A percentile compares a stretch with the other conserved stretches of the same genome.
Conservation (phyloP, 2,329 filamentous ascomycete species). For the Mollisia scopiformis region DNA sequence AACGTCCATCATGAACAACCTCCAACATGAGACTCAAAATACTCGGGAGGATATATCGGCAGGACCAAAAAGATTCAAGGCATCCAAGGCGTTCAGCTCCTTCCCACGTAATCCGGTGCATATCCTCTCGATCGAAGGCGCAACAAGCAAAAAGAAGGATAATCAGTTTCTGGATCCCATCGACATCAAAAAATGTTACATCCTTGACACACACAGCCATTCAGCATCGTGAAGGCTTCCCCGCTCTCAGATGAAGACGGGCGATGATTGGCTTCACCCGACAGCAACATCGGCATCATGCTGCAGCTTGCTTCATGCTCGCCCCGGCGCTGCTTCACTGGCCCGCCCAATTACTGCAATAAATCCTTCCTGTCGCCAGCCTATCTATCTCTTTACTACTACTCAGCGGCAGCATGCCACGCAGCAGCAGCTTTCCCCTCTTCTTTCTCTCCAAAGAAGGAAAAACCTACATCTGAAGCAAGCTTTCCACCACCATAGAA, state of each 20-base stretch:
- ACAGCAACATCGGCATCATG: slow-evolving; percentile 27
- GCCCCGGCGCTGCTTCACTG: slow-evolving; percentile 20
- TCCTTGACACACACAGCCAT: slow-evolving; percentile 32
- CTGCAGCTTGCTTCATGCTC: slow-evolving; percentile 26
- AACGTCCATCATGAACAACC: background rate
- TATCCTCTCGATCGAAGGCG: slow-evolving; percentile 6
- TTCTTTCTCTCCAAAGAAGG: slow-evolving; percentile 1
- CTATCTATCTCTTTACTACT: slow-evolving; percentile 7
- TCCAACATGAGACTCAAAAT: background rate
- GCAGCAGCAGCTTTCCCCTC: slow-evolving; percentile 9
- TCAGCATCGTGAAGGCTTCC: slow-evolving; percentile 19
- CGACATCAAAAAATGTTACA: slow-evolving; percentile 16
- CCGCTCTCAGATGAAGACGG: slow-evolving; percentile 23
- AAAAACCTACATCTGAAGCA: slow-evolving; percentile 8
- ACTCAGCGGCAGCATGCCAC: slow-evolving; percentile 20
- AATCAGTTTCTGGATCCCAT: slow-evolving; percentile 18
- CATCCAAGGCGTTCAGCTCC: slow-evolving; percentile 3
- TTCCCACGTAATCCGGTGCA: slow-evolving; percentile 2
- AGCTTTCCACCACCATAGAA: background rate
- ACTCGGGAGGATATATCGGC: background rate
- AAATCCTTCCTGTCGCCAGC: slow-evolving; percentile 16
- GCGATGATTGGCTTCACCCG: slow-evolving; percentile 27
- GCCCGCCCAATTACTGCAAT: slow-evolving; percentile 9
- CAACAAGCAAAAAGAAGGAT: slow-evolving; percentile 14
- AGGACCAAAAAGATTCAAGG: background rate